phyloP scores from a whole-genome alignment of 345 rosid genomes.

The Eucalyptus leucophloia region DNA sequence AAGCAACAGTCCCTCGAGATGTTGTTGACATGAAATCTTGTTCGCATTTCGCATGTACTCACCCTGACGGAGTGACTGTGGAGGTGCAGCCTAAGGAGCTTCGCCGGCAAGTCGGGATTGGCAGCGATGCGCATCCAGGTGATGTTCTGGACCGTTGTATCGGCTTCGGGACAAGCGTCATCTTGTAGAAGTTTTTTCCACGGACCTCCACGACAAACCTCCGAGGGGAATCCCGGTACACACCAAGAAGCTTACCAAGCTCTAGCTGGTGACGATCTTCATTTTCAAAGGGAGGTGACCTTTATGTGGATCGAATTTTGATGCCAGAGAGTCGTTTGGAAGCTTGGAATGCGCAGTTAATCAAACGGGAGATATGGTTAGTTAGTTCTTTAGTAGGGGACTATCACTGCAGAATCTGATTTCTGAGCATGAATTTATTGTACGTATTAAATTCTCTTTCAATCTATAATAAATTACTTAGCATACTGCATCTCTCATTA shows the following conservation, averaged over 20 bases:
- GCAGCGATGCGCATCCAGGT: slow-evolving; percentile 14
- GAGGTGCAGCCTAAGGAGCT: slow-evolving; percentile 50
- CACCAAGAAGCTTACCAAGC: neutral
- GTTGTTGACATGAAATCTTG: rapidly evolving
- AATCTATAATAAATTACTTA: neutral
- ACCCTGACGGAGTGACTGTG: slow-evolving; percentile 54
- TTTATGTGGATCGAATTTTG: neutral
- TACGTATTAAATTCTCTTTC: neutral
- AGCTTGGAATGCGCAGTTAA: neutral
- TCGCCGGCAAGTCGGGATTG: slow-evolving; percentile 24
- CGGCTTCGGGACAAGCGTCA: slow-evolving; percentile 13
- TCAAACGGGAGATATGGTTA: neutral
- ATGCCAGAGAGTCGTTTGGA: neutral
- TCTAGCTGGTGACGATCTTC: neutral
- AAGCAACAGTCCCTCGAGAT: neutral
- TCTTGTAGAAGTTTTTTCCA: slow-evolving; percentile 21
- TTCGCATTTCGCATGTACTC: neutral
- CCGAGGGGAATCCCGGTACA: neutral
- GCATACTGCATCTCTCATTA: rapidly evolving
- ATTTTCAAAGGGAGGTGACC: neutral
- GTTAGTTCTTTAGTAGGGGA: neutral
- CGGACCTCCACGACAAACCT: slow-evolving; percentile 14
- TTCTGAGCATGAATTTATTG: neutral
- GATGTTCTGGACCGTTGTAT: slow-evolving; percentile 13
- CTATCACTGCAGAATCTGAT: neutral